phyloP scores from a whole-genome alignment of 2,329 filamentous ascomycete genomes.

The Aspergillus ibericus region DNA sequence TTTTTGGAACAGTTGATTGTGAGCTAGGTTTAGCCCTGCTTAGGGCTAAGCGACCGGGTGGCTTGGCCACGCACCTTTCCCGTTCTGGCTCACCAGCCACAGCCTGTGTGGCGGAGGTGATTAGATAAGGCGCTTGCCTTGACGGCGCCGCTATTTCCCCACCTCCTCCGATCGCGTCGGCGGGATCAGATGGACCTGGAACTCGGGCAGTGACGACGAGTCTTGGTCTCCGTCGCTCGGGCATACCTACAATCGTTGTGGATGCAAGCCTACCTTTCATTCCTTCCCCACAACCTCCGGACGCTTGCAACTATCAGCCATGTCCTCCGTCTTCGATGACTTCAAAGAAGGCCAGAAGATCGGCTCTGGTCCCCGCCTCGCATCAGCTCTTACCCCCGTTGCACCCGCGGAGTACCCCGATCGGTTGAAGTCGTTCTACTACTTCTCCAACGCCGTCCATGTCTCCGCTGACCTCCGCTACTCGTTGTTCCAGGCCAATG shows the following conservation, averaged over 20 bases:
- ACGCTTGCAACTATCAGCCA: slow-evolving; percentile 37
- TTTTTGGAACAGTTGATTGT: slow-evolving; percentile 39
- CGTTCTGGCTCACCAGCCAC: slow-evolving; percentile 13
- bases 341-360: slow-evolving; percentile 68
- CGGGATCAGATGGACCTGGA: background rate
- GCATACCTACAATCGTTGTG: background rate
- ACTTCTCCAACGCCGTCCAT: slow-evolving; percentile 66
- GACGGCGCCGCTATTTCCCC: slow-evolving; percentile 18
- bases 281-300: background rate
- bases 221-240: background rate
- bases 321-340: slow-evolving; percentile 72
- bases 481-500: slow-evolving; percentile 63
- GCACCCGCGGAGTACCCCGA: slow-evolving; percentile 62
- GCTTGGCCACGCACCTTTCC: slow-evolving; percentile 31
- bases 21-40: slow-evolving; percentile 46
- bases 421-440: slow-evolving; percentile 68
- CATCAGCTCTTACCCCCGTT: slow-evolving; percentile 72
- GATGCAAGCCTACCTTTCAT: background rate
- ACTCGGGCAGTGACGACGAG: background rate
- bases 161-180: slow-evolving; percentile 9
- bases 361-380: slow-evolving; percentile 70
- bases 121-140: slow-evolving; percentile 5
- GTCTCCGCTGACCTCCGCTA: slow-evolving; percentile 70
- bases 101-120: slow-evolving; percentile 18
- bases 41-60: slow-evolving; percentile 43